Evolutionary conservation across 106 monocot genomes (phyloP), one percentile per base, ranked within the genome.

Genomic region (Alisma plantagoaquatica): DNA sequence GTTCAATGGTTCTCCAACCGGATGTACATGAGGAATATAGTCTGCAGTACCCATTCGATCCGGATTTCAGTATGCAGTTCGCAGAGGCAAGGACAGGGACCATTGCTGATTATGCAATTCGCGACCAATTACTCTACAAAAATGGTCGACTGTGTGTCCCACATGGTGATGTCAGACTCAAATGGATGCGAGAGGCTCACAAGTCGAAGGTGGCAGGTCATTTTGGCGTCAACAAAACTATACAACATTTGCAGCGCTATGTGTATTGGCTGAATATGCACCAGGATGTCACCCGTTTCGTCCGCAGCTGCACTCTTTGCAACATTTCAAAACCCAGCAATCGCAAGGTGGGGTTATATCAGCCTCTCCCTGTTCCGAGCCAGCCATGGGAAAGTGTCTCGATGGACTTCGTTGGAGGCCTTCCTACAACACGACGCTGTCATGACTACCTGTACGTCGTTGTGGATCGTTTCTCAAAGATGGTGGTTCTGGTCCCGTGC

Each of bases 301-400:
- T 50, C 4, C 4, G 10, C 16, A 2, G 45, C 2, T 51, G 33
- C 11, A 18, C 27, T 1, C 7, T 66, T n/a, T n/a, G n/a, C n/a
- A 17, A 45, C 16, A 28, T 12, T 7, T 32, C 45, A 1, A 59
- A 67, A 31, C 51, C 19, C 8, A 31, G 18, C 11, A 68, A 68
- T n/a, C 6, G 16, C 0, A 67, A 58, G 20, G 0, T 57, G 3
- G 57, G 42, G 2, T 31, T 68, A 11, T 44, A 25, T 24, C 28
- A 16, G 10, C 32, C 42, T 0, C 14, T 53, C 1, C 31, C 3
- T 4, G 52, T 60, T 0, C 52, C 68, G 0, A 51, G 0, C 0
- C 27, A 18, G 10, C 41, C 43, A 12, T 67, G 49, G 67, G 43
- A 54, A 19, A 67, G 49, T 9, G 27, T 57, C 5, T 67, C 49